Conservation (phyloP, 768 basidiomycete genomes). For the Russula griseocarnosa region DNA sequence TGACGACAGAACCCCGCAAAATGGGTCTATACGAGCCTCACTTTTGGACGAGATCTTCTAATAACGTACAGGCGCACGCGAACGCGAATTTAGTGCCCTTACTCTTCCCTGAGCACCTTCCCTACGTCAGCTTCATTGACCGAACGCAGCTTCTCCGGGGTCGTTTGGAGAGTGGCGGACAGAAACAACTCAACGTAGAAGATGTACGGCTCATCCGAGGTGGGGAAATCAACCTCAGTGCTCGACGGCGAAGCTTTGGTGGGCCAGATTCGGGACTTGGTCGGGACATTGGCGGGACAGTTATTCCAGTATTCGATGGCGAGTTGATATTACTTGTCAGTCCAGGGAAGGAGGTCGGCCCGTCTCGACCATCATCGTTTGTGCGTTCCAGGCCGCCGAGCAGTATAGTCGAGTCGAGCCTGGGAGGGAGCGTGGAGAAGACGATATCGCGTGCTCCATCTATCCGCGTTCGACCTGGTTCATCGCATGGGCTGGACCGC, state of each 20-base stretch:
- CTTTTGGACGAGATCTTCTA: conserved; percentile 56
- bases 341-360: conserved; percentile 41
- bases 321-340: conserved; percentile 71
- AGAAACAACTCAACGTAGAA: conserved; percentile 44
- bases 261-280: conserved; percentile 30
- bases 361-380: conserved; percentile 64
- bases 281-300: conserved; percentile 54
- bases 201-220: conserved; percentile 58
- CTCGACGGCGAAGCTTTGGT: conserved; percentile 36
- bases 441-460: conserved; percentile 59
- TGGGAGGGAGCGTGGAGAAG: conserved; percentile 34
- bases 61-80: conserved; percentile 15
- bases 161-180: conserved; percentile 58
- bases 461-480: conserved; percentile 71
- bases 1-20: conserved; percentile 70
- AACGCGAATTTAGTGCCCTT: conserved; percentile 55
- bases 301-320: conserved; percentile 70
- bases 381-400: conserved; percentile 49
- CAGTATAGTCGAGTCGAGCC: conserved; percentile 30
- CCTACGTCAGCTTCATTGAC: conserved; percentile 63
- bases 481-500: conserved; percentile 66
- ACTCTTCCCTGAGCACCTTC: conserved; percentile 72
- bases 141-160: conserved; percentile 59
- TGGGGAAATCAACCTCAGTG: conserved; percentile 44
- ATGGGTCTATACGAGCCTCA: conserved; percentile 72